Conservation (phyloP, 371 early-diverging fungal species). For the Mortierella sp. region DNA sequence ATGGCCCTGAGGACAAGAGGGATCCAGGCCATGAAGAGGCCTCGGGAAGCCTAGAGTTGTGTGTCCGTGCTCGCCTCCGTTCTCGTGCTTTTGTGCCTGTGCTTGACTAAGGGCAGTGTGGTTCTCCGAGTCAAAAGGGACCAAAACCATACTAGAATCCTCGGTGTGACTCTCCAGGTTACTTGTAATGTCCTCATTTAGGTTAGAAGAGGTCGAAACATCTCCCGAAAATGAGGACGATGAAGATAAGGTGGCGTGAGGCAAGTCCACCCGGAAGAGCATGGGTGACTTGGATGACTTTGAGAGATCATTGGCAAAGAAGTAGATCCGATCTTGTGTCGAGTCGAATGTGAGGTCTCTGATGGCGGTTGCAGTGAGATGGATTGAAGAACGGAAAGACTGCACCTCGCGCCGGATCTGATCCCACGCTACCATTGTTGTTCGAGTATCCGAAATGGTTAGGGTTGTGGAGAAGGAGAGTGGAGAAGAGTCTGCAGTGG, state of each 20-base stretch:
- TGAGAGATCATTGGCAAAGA: conserved; percentile 65
- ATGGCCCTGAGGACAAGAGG: too few species aligned
- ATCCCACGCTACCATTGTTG: conserved; percentile 62
- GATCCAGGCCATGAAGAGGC: too few species aligned
- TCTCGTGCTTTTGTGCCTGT: too few species aligned
- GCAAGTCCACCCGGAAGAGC: conserved; percentile 55
- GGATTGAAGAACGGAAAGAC: conserved; percentile 60
- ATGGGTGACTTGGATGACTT: conserved; percentile 54
- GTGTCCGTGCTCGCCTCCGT: too few species aligned
- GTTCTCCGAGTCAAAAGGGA: conserved; percentile 45
- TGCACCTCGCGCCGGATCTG: conserved; percentile 67
- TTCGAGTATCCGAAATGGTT: background rate
- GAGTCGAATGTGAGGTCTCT: conserved; percentile 71
- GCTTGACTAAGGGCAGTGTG: conserved; percentile 24
- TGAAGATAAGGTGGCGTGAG: conserved; percentile 13
- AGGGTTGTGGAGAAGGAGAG: background rate
- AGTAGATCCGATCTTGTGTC: conserved; percentile 58
- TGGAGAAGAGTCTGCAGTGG: background rate
- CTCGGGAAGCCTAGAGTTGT: too few species aligned
- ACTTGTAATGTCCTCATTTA: background rate
- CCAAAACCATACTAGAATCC: conserved; percentile 23
- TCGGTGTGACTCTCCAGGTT: conserved; percentile 12
- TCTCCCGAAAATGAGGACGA: conserved; percentile 4
- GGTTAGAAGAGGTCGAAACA: background rate
- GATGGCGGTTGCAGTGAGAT: conserved; percentile 56